Percentiles rank a stretch among this genome's conserved stretches.
Conservation (phyloP, 2,329 filamentous ascomycete species). For the Alternaria angustiovoidea region DNA sequence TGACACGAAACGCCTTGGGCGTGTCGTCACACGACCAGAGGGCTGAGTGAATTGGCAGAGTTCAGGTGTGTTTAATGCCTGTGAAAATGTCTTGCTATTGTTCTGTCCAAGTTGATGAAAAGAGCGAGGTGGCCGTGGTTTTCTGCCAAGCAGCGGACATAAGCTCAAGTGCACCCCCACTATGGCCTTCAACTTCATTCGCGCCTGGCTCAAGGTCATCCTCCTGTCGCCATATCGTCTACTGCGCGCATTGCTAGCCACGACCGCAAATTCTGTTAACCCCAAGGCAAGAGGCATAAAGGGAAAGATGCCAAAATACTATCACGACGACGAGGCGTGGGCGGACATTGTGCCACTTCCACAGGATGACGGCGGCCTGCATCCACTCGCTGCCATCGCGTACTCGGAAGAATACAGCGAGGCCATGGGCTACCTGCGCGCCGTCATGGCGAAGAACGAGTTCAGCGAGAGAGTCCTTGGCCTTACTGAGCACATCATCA, state of each 20-base stretch:
- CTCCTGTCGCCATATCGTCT: slow-evolving; percentile 22
- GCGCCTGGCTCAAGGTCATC: slow-evolving; percentile 23
- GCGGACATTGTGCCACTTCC: slow-evolving; percentile 84
- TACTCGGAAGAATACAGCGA: slow-evolving; percentile 91
- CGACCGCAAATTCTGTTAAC: neutral
- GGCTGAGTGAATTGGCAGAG: neutral
- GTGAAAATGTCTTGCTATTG: slow-evolving; percentile 23
- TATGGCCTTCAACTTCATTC: slow-evolving; percentile 27
- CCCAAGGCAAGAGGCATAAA: slow-evolving; percentile 7
- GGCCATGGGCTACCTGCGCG: slow-evolving; percentile 90
- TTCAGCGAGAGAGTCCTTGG: slow-evolving; percentile 78
- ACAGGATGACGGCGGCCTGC: slow-evolving; percentile 76
- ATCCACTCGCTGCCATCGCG: slow-evolving; percentile 89
- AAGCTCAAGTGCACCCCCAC: slow-evolving; percentile 22
- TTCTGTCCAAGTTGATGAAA: slow-evolving; percentile 22
- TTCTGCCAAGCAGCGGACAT: slow-evolving; percentile 23
- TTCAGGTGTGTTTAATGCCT: neutral
- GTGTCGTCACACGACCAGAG: neutral
- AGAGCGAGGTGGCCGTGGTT: slow-evolving; percentile 7
- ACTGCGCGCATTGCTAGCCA: slow-evolving; percentile 15
- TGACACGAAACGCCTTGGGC: neutral
- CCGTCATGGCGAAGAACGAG: slow-evolving; percentile 90
- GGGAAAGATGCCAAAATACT: slow-evolving; percentile 49
- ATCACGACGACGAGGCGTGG: slow-evolving; percentile 78
- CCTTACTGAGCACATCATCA: slow-evolving; percentile 89